These are phyloP conservation scores for Lepidium didymum DNA, from an alignment of 345 rosid genomes.

Conservation along the genomic window DNA sequence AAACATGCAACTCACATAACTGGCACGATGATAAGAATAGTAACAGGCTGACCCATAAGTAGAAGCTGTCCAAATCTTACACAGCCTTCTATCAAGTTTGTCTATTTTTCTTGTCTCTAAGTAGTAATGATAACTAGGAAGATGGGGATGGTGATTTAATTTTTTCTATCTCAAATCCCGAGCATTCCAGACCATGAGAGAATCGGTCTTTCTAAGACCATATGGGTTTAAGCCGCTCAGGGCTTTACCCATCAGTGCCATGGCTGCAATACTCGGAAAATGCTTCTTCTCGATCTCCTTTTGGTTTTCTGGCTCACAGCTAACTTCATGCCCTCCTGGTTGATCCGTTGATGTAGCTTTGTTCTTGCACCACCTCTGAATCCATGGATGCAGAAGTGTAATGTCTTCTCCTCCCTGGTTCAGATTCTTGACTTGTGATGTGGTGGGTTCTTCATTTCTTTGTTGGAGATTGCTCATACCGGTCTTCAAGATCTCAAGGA, in stretches of 20 bases:
- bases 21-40: not conserved
- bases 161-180: constrained; percentile 19
- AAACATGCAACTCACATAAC: not conserved
- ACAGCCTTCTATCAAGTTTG: not conserved
- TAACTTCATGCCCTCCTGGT: constrained; percentile 21
- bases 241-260: constrained; percentile 96
- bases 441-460: constrained; percentile 23
- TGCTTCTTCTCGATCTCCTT: constrained; percentile 50
- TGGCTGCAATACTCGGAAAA: constrained; percentile 85
- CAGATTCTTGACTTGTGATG: constrained; percentile 22
- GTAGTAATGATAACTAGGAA: not conserved
- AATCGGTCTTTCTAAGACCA: constrained; percentile 43
- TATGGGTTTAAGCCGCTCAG: constrained; percentile 54
- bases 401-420: constrained; percentile 25
- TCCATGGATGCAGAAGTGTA: constrained; percentile 52
- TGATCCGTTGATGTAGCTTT: constrained; percentile 11
- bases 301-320: constrained; percentile 36
- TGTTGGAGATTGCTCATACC: constrained; percentile 30
- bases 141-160: not conserved
- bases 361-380: constrained; percentile 61
- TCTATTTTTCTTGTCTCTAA: not conserved
- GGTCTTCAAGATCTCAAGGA: constrained; percentile 29
- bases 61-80: constrained; percentile 10
- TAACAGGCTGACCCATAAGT: not conserved
- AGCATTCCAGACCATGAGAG: constrained; percentile 62